Base-by-base conservation (phyloP, 768 basidiomycete genomes). In the Tricholoma bakamatsutake region DNA sequence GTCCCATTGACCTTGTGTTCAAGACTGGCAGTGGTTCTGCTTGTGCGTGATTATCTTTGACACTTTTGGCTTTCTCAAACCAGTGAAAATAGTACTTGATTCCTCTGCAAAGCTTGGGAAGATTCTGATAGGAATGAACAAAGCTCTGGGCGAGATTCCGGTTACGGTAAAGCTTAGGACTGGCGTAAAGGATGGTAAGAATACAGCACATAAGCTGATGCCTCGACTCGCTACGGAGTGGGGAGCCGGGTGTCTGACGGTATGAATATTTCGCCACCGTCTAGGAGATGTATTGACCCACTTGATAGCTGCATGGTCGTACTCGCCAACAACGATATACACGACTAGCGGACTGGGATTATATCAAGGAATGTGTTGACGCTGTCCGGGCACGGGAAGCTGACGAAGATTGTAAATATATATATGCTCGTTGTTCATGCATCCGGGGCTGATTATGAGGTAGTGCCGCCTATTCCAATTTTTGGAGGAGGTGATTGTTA, bases 401-500 rank as follows among this genome's bases (percentile, higher is more conserved):
- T 18, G 88, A 91, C 9, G 82, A 88, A 66, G 85, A 84, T 64
- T 56, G 90, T 90, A 62, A 56, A 6, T 33, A n/a, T 15, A 6
- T 33, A n/a, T 15, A 40, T 45, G 37, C 37, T 49, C 50, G 30
- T 27, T 17, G 8, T 27, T 9, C 50, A 37, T 37, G 27, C n/a
- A 48, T 15, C 5, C 15, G 30, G 4, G 52, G n/a, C 52, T 51
- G 12, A 37, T 56, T 18, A 52, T 46, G 9, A 28, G 9, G 5
- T 59, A 90, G 89, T 95, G 12, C 78, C 85, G 0, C 81, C 88
- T 0, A 78, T 98, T n/a, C 95, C 95, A 0, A 94, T 99, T 45
- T 96, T 98, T 60, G 97, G 97, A 7, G 93, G 93, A 27, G 97
- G 97, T 0, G 97, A 99, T 67, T 90, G 88, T 60, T 99, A 90